Percentiles rank a stretch among this genome's conserved stretches.
Evolutionary conservation across 2,329 filamentous ascomycete genomes (phyloP).

Genomic region (Didymella sp.): DNA sequence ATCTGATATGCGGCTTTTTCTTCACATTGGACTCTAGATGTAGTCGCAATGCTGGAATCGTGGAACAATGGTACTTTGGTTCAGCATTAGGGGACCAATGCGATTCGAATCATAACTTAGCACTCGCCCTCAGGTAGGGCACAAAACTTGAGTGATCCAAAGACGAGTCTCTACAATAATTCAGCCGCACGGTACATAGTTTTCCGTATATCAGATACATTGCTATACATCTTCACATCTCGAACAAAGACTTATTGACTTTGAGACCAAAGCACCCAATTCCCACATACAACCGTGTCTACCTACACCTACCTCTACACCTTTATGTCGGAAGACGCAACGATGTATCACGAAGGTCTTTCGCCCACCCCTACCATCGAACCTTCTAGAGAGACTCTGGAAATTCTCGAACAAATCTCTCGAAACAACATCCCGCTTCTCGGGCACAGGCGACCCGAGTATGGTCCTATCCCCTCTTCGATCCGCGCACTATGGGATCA

Average conservation of each 20-base stretch:
- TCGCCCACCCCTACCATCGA: too few species aligned
- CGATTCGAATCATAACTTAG: background rate
- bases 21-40: background rate
- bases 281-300: background rate
- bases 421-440: background rate
- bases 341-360: too few species aligned
- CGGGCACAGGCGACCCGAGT: background rate
- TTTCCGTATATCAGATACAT: background rate
- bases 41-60: background rate
- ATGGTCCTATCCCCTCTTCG: background rate
- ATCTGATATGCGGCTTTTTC: background rate
- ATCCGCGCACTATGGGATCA: background rate
- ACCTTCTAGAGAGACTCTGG: background rate
- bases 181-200: background rate
- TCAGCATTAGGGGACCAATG: background rate
- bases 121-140: background rate
- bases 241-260: background rate
- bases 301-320: too few species aligned
- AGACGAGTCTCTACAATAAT: background rate
- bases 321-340: too few species aligned
- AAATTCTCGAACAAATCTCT: background rate
- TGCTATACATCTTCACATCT: background rate
- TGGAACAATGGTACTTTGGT: background rate
- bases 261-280: too few species aligned
- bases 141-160: background rate